Base-by-base conservation (phyloP, 768 basidiomycete genomes). In the Sutorius australiensis region DNA sequence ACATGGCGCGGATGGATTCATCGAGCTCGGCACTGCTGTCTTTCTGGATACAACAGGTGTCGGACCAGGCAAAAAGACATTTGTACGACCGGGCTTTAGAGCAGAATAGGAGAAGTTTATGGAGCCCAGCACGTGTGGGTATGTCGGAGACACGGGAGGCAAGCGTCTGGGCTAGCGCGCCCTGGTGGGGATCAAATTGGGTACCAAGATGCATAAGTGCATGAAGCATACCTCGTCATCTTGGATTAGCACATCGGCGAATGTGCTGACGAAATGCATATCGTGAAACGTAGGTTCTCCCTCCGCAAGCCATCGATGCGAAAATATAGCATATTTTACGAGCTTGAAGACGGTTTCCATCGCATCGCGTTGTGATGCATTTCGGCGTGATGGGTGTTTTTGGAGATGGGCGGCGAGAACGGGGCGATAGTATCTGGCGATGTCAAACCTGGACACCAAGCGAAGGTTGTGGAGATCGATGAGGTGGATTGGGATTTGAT, bases 1-100 rank as follows among this genome's bases (percentile, higher is more conserved):
- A 62, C 66, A 67, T 66, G 47, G 66, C 58, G 12, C 54, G 54
- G 24, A 66, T 60, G 40, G 65, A 57, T 40, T 67, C 65, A 3
- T 58, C 58, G 16, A 64, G 55, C 34, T 67, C 61, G 11, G 63
- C 53, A 36, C 59, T 66, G 42, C 57, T 67, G 24, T 38, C 27
- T 27, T 64, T 67, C 48, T 64, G 42, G 50, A 67, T 59, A 27
- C 66, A 67, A 24, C 54, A 56, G 0, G 63, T 67, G 19, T 64
- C 65, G 0, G 55, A 56, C 65, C 62, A 67, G 31, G 48, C 63
- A 21, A 50, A 55, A 3, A 19, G 40, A 49, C 55, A 57, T 3
- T 32, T 24, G 21, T 50, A 53, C 43, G 45, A 32, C 11, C 53
- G 34, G 7, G 53, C 59, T 49, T 50, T 55, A 16, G 46, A 38